Evolutionary conservation across 441 rosid genomes (phyloP), one percentile per base, ranked within the genome.

Genomic region (Lepidium campestre): DNA sequence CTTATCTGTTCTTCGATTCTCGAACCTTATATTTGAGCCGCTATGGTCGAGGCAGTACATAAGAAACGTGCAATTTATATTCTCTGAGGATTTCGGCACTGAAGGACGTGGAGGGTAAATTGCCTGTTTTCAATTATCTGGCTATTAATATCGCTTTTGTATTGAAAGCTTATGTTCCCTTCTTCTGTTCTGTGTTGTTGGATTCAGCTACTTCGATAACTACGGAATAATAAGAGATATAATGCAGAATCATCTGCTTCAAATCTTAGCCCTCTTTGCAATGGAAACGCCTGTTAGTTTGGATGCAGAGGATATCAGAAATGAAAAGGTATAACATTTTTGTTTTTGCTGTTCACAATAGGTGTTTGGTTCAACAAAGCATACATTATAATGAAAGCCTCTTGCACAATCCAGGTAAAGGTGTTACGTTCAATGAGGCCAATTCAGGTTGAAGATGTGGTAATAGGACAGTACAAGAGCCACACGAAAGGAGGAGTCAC

Each of bases 171-270:
- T 52, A 31, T 49, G 13, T 55, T 35, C 18, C 13, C 3, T 35
- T n/a, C 18, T 56, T 7, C 12, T 29, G 9, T 57, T 37, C 32
- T 15, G 31, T 19, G 36, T 4, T 35, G 44, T 49, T 22, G 27
- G 34, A 63, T 63, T 66, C 74, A 92, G 98, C 87, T 93, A 93
- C 77, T 93, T 93, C 14, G 97, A 93, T 78, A 60, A 91, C 75
- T 93, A 91, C 12, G 97, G 99, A 41, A 91, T 91, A 69, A 89
- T 93, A 64, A 82, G 99, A 83, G 99, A 93, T 64, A 93, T 93
- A 76, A 93, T 93, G 99, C 99, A 93, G 79, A 93, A 93, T 65
- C 99, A 93, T 83, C 82, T 93, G 70, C 99, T 93, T 80, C 99
- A 93, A 77, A 91, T 93, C 49, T 83, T 93, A 44, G 96, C 99